These are phyloP conservation scores for Furculomyces boomerangus DNA, from an alignment of 371 early-diverging fungal genomes.

Conservation along the genomic window DNA sequence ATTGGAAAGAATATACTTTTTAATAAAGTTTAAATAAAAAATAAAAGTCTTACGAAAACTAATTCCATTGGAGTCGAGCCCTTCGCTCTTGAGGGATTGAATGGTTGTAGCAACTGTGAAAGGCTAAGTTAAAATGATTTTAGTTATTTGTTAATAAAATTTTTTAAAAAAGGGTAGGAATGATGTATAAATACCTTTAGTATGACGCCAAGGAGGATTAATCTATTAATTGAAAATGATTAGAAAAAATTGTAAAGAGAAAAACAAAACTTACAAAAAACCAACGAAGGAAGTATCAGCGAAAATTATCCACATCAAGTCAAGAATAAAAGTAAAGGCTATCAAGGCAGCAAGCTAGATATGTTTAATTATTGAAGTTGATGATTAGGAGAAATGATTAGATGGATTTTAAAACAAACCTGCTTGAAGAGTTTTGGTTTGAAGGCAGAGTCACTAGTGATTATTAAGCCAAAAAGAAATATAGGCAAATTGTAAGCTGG, in stretches of 20 bases:
- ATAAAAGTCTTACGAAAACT: background rate
- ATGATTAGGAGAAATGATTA: background rate
- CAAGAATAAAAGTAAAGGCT: background rate
- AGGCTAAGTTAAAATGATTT: background rate
- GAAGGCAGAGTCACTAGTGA: background rate
- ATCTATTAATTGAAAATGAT: background rate
- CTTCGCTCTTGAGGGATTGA: background rate
- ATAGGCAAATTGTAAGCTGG: background rate
- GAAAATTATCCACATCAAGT: background rate
- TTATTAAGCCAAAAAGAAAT: background rate
- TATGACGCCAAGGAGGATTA: background rate
- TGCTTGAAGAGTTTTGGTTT: background rate
- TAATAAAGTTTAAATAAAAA: background rate
- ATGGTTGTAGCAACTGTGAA: constrained; percentile 1
- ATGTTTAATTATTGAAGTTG: background rate
- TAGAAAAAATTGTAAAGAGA: background rate
- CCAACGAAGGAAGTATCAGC: background rate
- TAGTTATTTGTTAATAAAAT: background rate
- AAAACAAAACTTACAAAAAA: background rate
- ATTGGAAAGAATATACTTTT: background rate
- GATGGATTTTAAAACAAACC: background rate
- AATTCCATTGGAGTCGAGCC: background rate
- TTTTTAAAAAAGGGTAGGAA: background rate
- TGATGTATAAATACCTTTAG: background rate
- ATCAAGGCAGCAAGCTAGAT: background rate